phyloP scores from a whole-genome alignment of 371 early-diverging fungal species.

The Mortierella sp. region DNA sequence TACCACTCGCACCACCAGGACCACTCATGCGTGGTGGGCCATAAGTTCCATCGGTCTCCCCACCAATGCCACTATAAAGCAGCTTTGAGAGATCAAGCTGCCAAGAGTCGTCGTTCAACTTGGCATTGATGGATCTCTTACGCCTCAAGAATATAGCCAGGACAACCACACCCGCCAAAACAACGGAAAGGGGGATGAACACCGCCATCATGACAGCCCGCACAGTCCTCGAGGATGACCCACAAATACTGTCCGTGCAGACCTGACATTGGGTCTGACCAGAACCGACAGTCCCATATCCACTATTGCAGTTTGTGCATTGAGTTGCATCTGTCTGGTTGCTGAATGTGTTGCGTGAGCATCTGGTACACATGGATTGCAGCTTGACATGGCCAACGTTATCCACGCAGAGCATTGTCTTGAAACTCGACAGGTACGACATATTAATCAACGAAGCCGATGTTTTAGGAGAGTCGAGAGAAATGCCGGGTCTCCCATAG shows the following conservation, averaged over 20 bases:
- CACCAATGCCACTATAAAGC: slow-evolving; percentile 35
- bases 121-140: slow-evolving; percentile 32
- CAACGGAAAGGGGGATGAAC: slow-evolving; percentile 20
- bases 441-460: background rate
- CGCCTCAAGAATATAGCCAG: slow-evolving; percentile 28
- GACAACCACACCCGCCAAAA: slow-evolving; percentile 3
- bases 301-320: slow-evolving; percentile 26
- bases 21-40: slow-evolving; percentile 23
- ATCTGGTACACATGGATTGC: slow-evolving; percentile 53
- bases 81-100: slow-evolving; percentile 57
- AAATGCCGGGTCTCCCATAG: background rate
- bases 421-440: background rate
- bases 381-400: slow-evolving; percentile 37
- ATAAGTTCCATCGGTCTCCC: slow-evolving; percentile 23
- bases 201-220: slow-evolving; percentile 42
- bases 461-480: background rate
- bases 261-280: slow-evolving; percentile 32
- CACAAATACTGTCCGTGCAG: slow-evolving; percentile 26
- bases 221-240: background rate
- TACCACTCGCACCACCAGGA: background rate
- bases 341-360: slow-evolving; percentile 50
- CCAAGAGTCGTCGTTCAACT: slow-evolving; percentile 62
- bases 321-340: slow-evolving; percentile 29
- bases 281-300: slow-evolving; percentile 24
- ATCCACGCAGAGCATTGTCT: slow-evolving; percentile 58